Evolutionary conservation across 2,329 filamentous ascomycete genomes (phyloP).

Genomic region (Rhinocladiella similis): DNA sequence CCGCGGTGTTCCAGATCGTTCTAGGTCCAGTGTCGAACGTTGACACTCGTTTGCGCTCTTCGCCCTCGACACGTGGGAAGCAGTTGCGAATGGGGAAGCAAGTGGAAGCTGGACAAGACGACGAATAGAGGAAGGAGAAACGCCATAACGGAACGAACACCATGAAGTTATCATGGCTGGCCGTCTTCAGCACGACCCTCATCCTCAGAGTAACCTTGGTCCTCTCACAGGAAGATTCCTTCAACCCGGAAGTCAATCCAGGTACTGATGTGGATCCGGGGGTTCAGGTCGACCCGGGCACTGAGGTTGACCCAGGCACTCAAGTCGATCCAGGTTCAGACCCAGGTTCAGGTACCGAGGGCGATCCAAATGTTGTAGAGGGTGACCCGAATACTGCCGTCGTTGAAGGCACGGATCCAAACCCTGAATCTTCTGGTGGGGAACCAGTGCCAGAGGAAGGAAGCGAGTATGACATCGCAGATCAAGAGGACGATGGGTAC

Average conservation of each 20-base stretch:
- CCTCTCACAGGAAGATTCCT: constrained; percentile 11
- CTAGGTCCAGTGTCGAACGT: no score
- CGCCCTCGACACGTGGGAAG: no score
- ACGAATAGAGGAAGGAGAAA: neutral
- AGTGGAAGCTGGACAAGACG: neutral
- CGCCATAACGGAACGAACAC: neutral
- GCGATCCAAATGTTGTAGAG: neutral
- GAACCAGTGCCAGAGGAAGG: neutral
- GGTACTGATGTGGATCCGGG: neutral
- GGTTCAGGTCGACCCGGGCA: no score
- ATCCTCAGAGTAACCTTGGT: constrained; percentile 10
- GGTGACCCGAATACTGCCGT: no score
- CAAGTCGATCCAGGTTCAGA: neutral
- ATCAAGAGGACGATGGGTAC: neutral
- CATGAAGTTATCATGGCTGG: constrained; percentile 14
- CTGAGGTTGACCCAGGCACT: neutral
- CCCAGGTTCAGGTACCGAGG: neutral
- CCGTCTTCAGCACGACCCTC: constrained; percentile 2
- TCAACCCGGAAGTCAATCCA: neutral
- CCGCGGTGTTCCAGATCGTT: no score
- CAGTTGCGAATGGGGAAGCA: neutral
- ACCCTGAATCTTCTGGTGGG: neutral
- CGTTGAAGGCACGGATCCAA: neutral
- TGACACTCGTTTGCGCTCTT: no score
- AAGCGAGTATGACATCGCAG: neutral